Conservation (phyloP, 257 asterid genomes). For the Fraxinus cuspidata region DNA sequence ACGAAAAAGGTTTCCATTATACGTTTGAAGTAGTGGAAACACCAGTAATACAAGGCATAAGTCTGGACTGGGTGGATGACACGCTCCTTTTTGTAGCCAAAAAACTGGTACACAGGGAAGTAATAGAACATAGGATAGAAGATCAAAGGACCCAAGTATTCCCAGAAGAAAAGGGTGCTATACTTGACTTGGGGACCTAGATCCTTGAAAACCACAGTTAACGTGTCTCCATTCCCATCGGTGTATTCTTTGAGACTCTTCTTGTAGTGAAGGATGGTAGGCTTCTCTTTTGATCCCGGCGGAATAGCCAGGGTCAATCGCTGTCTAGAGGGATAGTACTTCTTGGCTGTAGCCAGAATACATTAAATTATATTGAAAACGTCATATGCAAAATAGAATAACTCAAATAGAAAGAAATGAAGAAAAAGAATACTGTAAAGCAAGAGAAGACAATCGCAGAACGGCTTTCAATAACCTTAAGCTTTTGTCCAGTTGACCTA, state of each 20-base stretch:
- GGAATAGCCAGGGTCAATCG: constrained; percentile 76
- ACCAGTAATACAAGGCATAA: constrained; percentile 91
- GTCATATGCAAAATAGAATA: constrained; percentile 15
- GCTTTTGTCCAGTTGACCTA: neutral
- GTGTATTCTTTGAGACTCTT: constrained; percentile 78
- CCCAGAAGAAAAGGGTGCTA: constrained; percentile 91
- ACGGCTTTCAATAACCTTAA: constrained; percentile 7
- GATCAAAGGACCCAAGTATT: constrained; percentile 88
- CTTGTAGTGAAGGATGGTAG: constrained; percentile 63
- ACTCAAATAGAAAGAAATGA: neutral
- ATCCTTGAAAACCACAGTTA: constrained; percentile 87
- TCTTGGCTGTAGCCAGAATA: constrained; percentile 56
- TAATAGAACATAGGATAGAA: constrained; percentile 85
- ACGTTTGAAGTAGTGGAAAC: constrained; percentile 91
- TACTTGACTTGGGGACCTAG: constrained; percentile 88
- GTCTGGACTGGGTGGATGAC: constrained; percentile 79
- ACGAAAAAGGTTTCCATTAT: constrained; percentile 92
- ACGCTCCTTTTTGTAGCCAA: constrained; percentile 74
- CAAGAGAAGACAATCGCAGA: neutral
- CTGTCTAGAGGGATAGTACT: constrained; percentile 85
- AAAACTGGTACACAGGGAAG: constrained; percentile 58
- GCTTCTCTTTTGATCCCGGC: constrained; percentile 77
- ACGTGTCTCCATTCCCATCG: constrained; percentile 49
- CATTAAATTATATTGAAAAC: constrained; percentile 16
- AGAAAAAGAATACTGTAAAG: constrained; percentile 11